Evolutionary conservation across 345 rosid genomes (phyloP).

Genomic region (Sonneratia alba): DNA sequence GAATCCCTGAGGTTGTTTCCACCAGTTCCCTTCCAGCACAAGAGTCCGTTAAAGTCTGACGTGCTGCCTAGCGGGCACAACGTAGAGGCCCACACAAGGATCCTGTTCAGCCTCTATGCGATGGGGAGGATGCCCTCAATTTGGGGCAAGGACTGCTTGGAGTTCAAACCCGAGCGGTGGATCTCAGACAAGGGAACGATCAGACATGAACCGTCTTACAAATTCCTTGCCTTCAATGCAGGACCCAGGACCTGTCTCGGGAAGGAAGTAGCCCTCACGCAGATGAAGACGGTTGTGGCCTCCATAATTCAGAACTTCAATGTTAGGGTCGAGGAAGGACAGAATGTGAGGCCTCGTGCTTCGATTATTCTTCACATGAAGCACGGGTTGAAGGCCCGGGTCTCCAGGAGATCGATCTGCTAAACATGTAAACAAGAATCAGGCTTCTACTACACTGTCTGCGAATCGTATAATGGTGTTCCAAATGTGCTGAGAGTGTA

Average conservation of each 20-base stretch:
- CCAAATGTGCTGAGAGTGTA: too few relatives aligned
- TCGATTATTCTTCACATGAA: conserved; percentile 44
- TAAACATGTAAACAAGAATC: too few relatives aligned
- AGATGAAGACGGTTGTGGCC: conserved; percentile 40
- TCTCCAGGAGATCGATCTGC: conserved; percentile 15
- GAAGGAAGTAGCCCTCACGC: conserved; percentile 43
- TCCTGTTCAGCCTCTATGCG: conserved; percentile 28
- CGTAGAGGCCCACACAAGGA: conserved; percentile 22
- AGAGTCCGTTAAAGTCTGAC: conserved; percentile 20
- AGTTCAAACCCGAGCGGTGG: conserved; percentile 40
- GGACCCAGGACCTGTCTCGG: conserved; percentile 62
- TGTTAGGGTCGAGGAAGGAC: conserved; percentile 31
- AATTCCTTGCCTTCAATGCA: conserved; percentile 51
- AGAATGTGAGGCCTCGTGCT: conserved; percentile 14
- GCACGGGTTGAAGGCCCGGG: conserved; percentile 33
- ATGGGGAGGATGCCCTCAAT: conserved; percentile 32
- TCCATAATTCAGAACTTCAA: conserved; percentile 34
- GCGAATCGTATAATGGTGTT: too few relatives aligned
- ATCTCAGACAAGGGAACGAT: conserved; percentile 17
- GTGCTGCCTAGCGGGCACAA: conserved; percentile 29
- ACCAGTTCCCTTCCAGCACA: conserved; percentile 31
- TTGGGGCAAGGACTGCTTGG: conserved; percentile 35
- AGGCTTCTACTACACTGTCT: too few relatives aligned
- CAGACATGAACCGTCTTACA: conserved; percentile 37
- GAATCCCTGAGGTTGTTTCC: conserved; percentile 44